These are phyloP conservation scores for Orbilia javanica DNA, from an alignment of 2,329 filamentous ascomycete genomes.

Conservation along the genomic window DNA sequence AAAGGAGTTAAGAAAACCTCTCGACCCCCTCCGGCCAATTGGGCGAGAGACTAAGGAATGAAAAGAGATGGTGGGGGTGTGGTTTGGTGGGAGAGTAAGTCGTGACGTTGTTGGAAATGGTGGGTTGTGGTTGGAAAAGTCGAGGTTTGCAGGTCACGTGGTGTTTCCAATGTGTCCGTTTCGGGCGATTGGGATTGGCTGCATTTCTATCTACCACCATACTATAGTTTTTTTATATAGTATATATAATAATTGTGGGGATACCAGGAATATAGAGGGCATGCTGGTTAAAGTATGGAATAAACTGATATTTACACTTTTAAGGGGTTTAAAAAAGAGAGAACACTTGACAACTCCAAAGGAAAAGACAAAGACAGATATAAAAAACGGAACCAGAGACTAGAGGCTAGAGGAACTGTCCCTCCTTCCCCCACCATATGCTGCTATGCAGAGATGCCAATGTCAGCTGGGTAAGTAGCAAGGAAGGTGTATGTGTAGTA, in stretches of 20 bases:
- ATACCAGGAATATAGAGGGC: neutral
- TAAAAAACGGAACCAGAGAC: neutral
- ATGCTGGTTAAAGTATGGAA: constrained; percentile 4
- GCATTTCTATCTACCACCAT: too few relatives aligned
- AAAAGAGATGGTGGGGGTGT: neutral
- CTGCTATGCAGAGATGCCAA: too few relatives aligned
- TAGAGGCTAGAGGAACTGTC: too few relatives aligned
- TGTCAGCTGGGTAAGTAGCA: neutral
- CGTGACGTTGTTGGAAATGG: constrained; percentile 1
- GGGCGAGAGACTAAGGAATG: neutral
- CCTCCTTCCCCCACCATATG: neutral
- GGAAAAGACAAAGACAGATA: constrained; percentile 25
- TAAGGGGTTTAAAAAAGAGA: constrained; percentile 21
- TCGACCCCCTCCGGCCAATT: neutral
- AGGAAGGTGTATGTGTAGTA: neutral
- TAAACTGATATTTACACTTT: constrained; percentile 57
- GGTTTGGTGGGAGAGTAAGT: neutral
- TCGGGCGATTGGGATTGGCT: too few relatives aligned
- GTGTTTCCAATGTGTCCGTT: neutral
- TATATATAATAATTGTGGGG: too few relatives aligned
- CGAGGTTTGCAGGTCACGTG: constrained; percentile 39
- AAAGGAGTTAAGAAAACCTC: too few relatives aligned
- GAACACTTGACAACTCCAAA: constrained; percentile 34
- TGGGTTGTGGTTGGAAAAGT: constrained; percentile 38
- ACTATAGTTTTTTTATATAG: too few relatives aligned